phyloP scores from a whole-genome alignment of 2,329 filamentous ascomycete genomes.

The Cytospora schulzeri region DNA sequence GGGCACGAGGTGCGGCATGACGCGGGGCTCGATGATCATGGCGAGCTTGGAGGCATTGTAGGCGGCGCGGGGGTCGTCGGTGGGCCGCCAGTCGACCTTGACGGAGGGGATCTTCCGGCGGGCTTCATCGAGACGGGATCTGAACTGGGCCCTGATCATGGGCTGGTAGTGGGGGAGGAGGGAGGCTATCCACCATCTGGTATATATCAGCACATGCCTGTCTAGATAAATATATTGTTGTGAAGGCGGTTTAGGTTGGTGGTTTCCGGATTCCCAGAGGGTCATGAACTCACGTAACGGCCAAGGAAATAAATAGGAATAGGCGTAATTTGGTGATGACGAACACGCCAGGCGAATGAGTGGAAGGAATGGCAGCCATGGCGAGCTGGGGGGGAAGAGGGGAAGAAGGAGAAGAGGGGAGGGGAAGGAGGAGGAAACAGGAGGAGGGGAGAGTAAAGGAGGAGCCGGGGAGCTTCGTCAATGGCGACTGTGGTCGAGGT shows the following conservation, averaged over 20 bases:
- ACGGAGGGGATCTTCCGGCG: conserved; percentile 43
- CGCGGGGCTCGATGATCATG: conserved; percentile 53
- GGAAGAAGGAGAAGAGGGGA: not conserved
- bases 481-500: not conserved
- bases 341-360: conserved; percentile 31
- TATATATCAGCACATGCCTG: not conserved
- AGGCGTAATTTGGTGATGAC: conserved; percentile 41
- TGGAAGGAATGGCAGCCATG: conserved; percentile 30
- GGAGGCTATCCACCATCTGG: conserved; percentile 51
- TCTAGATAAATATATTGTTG: not conserved
- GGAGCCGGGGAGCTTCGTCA: not conserved
- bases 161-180: conserved; percentile 48
- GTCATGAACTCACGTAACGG: conserved; percentile 41
- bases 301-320: conserved; percentile 39
- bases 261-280: not conserved
- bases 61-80: conserved; percentile 38
- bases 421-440: not conserved
- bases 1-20: conserved; percentile 51
- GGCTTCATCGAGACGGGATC: conserved; percentile 40
- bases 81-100: conserved; percentile 43
- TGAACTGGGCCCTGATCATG: conserved; percentile 39
- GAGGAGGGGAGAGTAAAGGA: not conserved
- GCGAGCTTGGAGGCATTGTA: conserved; percentile 55
- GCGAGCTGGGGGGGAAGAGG: not conserved
- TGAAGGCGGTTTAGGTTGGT: not conserved